phyloP scores from a whole-genome alignment of 345 rosid genomes.

The Carallia pectinifolia region DNA sequence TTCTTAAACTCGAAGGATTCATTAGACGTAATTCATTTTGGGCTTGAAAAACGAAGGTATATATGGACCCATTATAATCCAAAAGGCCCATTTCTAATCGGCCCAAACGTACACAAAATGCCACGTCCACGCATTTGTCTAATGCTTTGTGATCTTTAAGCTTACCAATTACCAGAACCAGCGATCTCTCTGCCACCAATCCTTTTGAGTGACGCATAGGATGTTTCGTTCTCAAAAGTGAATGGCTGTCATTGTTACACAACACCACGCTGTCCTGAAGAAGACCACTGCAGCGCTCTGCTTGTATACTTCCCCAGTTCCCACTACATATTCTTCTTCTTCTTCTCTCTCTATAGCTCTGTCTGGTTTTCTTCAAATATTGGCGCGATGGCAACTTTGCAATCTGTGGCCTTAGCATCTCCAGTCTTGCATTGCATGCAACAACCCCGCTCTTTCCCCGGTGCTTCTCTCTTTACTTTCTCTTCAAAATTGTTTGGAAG shows the following conservation, averaged over 20 bases:
- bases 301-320: not conserved
- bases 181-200: constrained; percentile 5
- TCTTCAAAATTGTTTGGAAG: too few species aligned
- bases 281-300: constrained; percentile 3
- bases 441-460: constrained; percentile 35
- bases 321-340: not conserved
- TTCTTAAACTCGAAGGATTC: too few species aligned
- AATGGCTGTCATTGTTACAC: constrained; percentile 41
- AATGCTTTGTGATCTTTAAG: not conserved
- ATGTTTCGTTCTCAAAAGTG: constrained; percentile 9
- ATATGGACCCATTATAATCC: too few species aligned
- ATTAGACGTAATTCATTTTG: too few species aligned
- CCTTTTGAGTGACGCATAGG: not conserved
- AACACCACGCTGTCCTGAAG: constrained; percentile 17
- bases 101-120: not conserved
- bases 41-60: too few species aligned
- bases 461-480: constrained; percentile 14
- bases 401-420: constrained; percentile 42
- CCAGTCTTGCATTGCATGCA: constrained; percentile 33
- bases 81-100: too few species aligned
- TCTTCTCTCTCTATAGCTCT: constrained; percentile 1
- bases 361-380: not conserved
- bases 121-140: not conserved
- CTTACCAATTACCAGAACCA: not conserved
- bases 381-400: constrained; percentile 45